A percentile compares a stretch with the other conserved stretches of the same genome.
Conservation (phyloP, 768 basidiomycete genomes). For the Russula abietina region DNA sequence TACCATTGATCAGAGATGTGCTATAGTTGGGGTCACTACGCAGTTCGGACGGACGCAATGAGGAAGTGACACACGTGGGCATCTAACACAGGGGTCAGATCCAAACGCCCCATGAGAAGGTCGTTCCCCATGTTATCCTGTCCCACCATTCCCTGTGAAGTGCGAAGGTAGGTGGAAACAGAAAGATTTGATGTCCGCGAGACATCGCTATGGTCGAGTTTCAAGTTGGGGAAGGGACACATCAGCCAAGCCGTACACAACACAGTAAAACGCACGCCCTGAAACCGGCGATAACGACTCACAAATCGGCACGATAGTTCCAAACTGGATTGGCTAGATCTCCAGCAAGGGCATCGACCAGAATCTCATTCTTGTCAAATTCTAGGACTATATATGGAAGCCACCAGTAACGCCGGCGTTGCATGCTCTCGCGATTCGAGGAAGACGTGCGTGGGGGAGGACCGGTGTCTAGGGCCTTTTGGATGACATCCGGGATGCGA, state of each 20-base stretch:
- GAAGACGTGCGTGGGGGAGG: conserved; percentile 50
- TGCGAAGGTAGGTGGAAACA: conserved; percentile 87
- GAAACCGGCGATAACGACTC: conserved; percentile 32
- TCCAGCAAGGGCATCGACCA: conserved; percentile 95
- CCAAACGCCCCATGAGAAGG: conserved; percentile 86
- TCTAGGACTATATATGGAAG: conserved; percentile 96
- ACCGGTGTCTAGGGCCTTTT: conserved; percentile 65
- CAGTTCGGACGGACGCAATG: conserved; percentile 4
- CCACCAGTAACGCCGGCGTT: conserved; percentile 91
- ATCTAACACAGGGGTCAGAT: conserved; percentile 80
- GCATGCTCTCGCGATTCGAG: conserved; percentile 78
- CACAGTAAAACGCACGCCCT: background rate
- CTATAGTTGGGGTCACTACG: conserved; percentile 34
- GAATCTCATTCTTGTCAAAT: conserved; percentile 95
- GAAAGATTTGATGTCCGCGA: conserved; percentile 90
- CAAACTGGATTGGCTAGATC: conserved; percentile 85
- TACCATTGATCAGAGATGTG: conserved; percentile 91
- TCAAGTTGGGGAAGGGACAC: background rate
- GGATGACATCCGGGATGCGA: conserved; percentile 76
- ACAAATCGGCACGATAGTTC: conserved; percentile 97
- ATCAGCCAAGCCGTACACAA: conserved; percentile 19
- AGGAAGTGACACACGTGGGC: conserved; percentile 49
- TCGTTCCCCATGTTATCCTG: conserved; percentile 98
- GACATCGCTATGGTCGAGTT: conserved; percentile 64
- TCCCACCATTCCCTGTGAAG: conserved; percentile 60